phyloP scores from a whole-genome alignment of 768 basidiomycete species.

The Russula brevipes region DNA sequence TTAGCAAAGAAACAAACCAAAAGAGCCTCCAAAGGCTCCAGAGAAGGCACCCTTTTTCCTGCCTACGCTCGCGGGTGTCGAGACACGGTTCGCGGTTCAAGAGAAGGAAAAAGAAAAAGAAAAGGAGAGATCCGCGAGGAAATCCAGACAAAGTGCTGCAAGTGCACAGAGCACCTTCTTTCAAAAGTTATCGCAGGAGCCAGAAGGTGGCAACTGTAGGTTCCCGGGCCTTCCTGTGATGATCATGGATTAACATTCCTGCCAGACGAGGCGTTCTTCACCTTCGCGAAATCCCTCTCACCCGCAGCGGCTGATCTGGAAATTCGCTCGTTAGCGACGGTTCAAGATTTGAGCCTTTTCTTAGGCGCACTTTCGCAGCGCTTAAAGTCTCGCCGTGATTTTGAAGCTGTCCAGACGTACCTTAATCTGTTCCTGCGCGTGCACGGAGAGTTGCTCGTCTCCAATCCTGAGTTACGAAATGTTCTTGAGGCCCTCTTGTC shows the following conservation, averaged over 20 bases:
- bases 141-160: constrained; percentile 48
- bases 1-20: constrained; percentile 94
- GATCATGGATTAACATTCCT: constrained; percentile 9
- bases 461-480: constrained; percentile 56
- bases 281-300: constrained; percentile 76
- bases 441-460: constrained; percentile 77
- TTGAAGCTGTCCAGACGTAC: constrained; percentile 90
- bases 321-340: constrained; percentile 67
- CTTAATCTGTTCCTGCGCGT: constrained; percentile 77
- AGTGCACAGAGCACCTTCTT: constrained; percentile 65
- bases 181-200: constrained; percentile 54
- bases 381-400: constrained; percentile 76
- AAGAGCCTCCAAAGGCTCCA: constrained; percentile 89
- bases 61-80: constrained; percentile 85
- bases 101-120: constrained; percentile 36
- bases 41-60: constrained; percentile 98
- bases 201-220: constrained; percentile 65
- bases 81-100: constrained; percentile 69
- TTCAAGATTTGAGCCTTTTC: constrained; percentile 62
- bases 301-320: constrained; percentile 91
- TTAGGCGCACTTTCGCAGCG: constrained; percentile 68
- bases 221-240: constrained; percentile 17
- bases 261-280: constrained; percentile 78
- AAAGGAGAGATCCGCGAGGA: constrained; percentile 42
- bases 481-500: constrained; percentile 54